Base-by-base conservation (phyloP, 331 rosid genomes). In the Malus hybrid region DNA sequence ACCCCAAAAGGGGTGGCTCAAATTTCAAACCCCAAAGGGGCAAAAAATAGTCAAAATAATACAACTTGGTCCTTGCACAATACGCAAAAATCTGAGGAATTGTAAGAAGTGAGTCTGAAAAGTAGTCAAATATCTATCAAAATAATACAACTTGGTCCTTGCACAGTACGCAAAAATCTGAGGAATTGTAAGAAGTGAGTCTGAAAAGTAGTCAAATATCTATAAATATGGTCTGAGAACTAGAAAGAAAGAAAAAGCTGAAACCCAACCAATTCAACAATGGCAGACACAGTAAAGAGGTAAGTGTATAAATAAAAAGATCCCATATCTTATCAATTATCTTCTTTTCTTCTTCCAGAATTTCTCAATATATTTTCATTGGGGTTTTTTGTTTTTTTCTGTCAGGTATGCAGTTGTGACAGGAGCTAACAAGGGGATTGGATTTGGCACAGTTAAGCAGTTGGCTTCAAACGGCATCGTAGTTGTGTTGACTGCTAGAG, bases 401-500 rank as follows among this genome's bases (percentile, higher is more conserved):
- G 15, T 60, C 36, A 62, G 67, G 36, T 29, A 64, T 64, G 69
- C 69, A 32, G 46, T 64, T 32, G 69, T 64, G 18, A 64, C 69
- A 64, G 69, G 46, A 10, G 22, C 69, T 15, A 64, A 64, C 34
- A 64, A 64, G 9, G 69, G 69, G 44, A 4, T 64, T 64, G 69
- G 46, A 64, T 64, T 64, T 7, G 69, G 44, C 32, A 32, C 22
- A 7, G 69, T 64, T 31, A 64, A 32, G 69, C 69, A 31, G 69
- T 32, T 64, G 46, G 69, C 69, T 64, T 64, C 69, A 16, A 32
- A 64, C 4, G 69, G 69, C 24, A 6, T 64, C 46, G 10, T 9
- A 2, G 44, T 31, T 9, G 50, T 80, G 19, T 71, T 75, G 29
- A 70, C 84, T 32, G 84, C 84, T n/a, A 75, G 77, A 62, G 73